Evolutionary conservation across 495 filamentous ascomycete genomes (phyloP), one percentile per base, ranked within the genome.

Genomic region (Neurospora sp.): DNA sequence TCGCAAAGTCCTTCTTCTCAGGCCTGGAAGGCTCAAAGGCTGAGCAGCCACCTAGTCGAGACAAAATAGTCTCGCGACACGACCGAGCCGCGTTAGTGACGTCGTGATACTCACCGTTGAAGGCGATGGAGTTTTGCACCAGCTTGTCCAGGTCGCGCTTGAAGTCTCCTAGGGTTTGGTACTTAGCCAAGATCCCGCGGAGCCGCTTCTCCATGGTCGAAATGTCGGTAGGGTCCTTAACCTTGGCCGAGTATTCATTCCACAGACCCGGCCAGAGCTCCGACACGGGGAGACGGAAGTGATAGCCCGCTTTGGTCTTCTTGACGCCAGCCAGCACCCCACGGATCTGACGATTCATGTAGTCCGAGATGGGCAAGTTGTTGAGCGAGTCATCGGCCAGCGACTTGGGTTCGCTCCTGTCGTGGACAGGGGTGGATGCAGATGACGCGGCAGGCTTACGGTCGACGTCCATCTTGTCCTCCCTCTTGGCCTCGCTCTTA

Each of bases 171-270:
- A 93, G 80, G 10, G 84, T 86, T 7, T 77, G 68, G 77, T 98
- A 98, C 68, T 85, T 79, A 22, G 79, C 74, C 76, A 95, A 92
- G 53, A 87, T 80, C 35, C 83, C 83, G 75, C 91, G 93, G 7
- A 98, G 81, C 74, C 92, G 94, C 44, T 78, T 82, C 75, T 98
- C 96, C 78, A 98, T 92, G 3, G 89, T 91, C 68, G 85, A 85
- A 14, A 99, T 86, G 78, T 98, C 96, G 85, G 95, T 93, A 0
- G 94, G 94, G 0, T 89, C 85, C 27, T 87, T 86, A 73, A 99
- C 87, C 74, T 92, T 88, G 4, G 86, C 84, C 4, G 82, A 84
- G 79, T 99, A 99, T 74, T 94, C 89, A 1, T 78, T 78, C 79
- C 83, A 84, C 27, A 89, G 72, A 0, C 7, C 20, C 20, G 87